These are phyloP conservation scores for Scenedesmus sp. DNA, from an alignment of 163 green algal species.

Conservation along the genomic window DNA sequence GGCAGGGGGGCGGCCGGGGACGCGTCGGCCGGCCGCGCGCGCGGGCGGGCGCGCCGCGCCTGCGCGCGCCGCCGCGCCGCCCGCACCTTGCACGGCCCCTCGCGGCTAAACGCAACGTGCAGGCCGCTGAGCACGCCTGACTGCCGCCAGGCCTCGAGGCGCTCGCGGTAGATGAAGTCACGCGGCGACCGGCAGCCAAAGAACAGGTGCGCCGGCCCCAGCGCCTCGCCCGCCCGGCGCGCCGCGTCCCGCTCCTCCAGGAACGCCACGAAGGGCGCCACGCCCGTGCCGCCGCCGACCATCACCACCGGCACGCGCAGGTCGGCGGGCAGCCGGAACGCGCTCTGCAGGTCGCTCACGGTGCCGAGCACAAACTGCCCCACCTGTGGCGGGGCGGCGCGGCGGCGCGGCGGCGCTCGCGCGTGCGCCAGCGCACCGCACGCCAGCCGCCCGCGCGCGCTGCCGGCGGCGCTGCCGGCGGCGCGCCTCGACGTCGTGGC, in stretches of 20 bases:
- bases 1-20: too few relatives aligned
- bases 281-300: conserved; percentile 90
- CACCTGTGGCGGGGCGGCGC: too few relatives aligned
- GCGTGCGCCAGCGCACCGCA: too few relatives aligned
- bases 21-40: too few relatives aligned
- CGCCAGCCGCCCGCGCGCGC: too few relatives aligned
- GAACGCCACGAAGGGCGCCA: conserved; percentile 93
- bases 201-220: conserved; percentile 87
- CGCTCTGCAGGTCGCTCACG: conserved; percentile 57
- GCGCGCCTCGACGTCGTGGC: too few relatives aligned
- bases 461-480: too few relatives aligned
- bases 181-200: conserved; percentile 88
- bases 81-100: too few relatives aligned
- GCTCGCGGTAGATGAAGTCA: conserved; percentile 88
- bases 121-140: conserved; percentile 74
- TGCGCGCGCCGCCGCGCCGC: too few relatives aligned
- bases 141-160: conserved; percentile 64
- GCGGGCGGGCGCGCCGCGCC: too few relatives aligned
- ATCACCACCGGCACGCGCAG: conserved; percentile 82
- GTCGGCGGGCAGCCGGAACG: conserved; percentile 82
- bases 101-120: conserved; percentile 82
- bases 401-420: too few relatives aligned
- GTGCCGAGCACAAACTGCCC: conserved; percentile 20
- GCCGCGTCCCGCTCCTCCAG: conserved; percentile 75
- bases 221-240: too few relatives aligned